Evolutionary conservation across 2,329 filamentous ascomycete genomes (phyloP).

Genomic region (Furcasterigmium sp.): DNA sequence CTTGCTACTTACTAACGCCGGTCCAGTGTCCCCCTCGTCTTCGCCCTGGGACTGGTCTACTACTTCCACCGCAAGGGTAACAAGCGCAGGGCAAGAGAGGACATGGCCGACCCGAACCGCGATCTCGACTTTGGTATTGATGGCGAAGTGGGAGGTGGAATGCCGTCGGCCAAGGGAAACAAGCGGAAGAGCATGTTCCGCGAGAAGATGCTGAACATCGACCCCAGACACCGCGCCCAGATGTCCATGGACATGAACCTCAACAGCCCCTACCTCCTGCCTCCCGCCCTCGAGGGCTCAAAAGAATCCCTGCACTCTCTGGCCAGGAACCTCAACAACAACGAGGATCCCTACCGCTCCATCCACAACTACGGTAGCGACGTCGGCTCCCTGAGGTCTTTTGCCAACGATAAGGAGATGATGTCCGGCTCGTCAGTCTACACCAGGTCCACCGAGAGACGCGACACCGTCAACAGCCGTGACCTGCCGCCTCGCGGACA

Average conservation of each 20-base stretch:
- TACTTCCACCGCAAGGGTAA: constrained; percentile 76
- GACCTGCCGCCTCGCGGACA: constrained; percentile 32
- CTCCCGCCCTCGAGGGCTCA: constrained; percentile 71
- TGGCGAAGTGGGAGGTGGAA: constrained; percentile 14
- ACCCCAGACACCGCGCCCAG: constrained; percentile 41
- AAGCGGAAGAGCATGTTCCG: constrained; percentile 41
- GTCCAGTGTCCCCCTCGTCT: constrained; percentile 67
- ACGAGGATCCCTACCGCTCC: constrained; percentile 80
- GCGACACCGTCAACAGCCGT: constrained; percentile 20
- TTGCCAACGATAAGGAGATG: constrained; percentile 33
- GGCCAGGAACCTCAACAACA: constrained; percentile 66
- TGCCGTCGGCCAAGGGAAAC: constrained; percentile 22
- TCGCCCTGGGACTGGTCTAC: constrained; percentile 62
- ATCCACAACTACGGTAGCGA: constrained; percentile 54
- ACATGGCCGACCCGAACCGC: constrained; percentile 79
- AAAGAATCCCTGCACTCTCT: constrained; percentile 83
- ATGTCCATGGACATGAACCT: constrained; percentile 71
- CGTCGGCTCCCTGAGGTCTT: constrained; percentile 49
- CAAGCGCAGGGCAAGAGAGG: constrained; percentile 67
- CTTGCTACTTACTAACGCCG: constrained; percentile 11
- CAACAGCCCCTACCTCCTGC: constrained; percentile 87
- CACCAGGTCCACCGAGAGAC: constrained; percentile 32
- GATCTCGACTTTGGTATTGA: constrained; percentile 89
- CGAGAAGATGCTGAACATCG: constrained; percentile 40
- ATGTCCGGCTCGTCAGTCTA: constrained; percentile 32